Evolutionary conservation across 495 filamentous ascomycete genomes (phyloP).

Genomic region (Talaromyces nanjingensis): DNA sequence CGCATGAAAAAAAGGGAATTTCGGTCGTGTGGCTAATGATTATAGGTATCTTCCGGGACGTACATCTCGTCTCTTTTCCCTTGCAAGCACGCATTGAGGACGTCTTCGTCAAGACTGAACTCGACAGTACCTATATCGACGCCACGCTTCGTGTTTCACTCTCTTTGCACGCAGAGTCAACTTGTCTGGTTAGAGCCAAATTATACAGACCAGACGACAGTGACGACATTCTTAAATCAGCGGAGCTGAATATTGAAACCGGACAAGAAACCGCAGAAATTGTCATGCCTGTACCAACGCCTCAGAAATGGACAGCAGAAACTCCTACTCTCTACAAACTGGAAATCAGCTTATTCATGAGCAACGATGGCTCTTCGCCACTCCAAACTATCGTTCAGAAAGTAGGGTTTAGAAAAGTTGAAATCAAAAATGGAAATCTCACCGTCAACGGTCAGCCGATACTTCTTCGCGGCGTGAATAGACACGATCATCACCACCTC

Average conservation of each 20-base stretch:
- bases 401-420: constrained; percentile 53
- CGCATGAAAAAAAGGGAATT: neutral
- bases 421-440: constrained; percentile 49
- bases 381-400: constrained; percentile 41
- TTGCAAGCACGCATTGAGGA: constrained; percentile 48
- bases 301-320: constrained; percentile 61
- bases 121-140: constrained; percentile 48
- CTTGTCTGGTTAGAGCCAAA: constrained; percentile 20
- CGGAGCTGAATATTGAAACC: neutral
- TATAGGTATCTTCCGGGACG: constrained; percentile 62
- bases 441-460: constrained; percentile 53
- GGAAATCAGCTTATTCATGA: constrained; percentile 20
- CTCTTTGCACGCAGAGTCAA: constrained; percentile 21
- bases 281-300: constrained; percentile 34
- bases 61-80: constrained; percentile 52
- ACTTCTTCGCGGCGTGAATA: constrained; percentile 53
- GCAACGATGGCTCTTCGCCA: constrained; percentile 14
- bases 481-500: constrained; percentile 56
- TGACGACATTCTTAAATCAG: neutral
- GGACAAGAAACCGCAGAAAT: constrained; percentile 19
- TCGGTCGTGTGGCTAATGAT: neutral
- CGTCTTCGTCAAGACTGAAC: constrained; percentile 44
- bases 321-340: constrained; percentile 52
- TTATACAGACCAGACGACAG: constrained; percentile 22
- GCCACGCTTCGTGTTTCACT: constrained; percentile 45